Evolutionary conservation across 164 flowering plant genomes (phyloP).

Genomic region (Aristolochia californica): DNA sequence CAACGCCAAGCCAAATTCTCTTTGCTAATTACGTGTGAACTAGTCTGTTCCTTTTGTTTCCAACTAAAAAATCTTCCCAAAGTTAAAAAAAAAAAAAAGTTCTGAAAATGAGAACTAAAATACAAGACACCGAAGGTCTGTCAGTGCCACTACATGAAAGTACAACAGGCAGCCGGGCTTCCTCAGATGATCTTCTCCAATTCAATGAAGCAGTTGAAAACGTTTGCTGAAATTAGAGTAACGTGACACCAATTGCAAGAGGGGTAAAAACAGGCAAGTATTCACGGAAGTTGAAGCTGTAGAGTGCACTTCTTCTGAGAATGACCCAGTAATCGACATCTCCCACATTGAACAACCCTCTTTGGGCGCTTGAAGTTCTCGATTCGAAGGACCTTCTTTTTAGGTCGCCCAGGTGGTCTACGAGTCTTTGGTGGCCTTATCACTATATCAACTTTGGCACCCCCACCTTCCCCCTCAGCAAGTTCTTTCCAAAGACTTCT

Average conservation of each 20-base stretch:
- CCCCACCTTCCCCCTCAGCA: slow-evolving; percentile 73
- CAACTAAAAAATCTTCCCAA: too few relatives aligned
- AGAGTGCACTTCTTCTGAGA: slow-evolving; percentile 73
- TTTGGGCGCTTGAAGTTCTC: slow-evolving; percentile 67
- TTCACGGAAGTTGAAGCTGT: slow-evolving; percentile 14
- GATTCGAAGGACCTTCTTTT: slow-evolving; percentile 71
- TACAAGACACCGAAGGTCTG: too few relatives aligned
- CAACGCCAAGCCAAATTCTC: too few relatives aligned
- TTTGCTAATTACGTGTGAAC: too few relatives aligned
- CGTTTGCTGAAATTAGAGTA: not conserved
- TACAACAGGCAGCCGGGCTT: too few relatives aligned
- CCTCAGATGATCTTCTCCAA: too few relatives aligned
- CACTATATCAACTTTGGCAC: slow-evolving; percentile 42
- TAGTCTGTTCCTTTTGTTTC: too few relatives aligned
- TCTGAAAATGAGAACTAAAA: too few relatives aligned
- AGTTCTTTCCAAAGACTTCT: slow-evolving; percentile 56
- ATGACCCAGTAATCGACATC: slow-evolving; percentile 90
- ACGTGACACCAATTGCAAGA: not conserved
- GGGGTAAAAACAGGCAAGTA: too few relatives aligned
- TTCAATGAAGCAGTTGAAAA: too few relatives aligned
- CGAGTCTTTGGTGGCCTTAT: slow-evolving; percentile 90
- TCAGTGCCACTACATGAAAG: too few relatives aligned
- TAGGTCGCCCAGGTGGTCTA: slow-evolving; percentile 93
- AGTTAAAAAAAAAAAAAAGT: too few relatives aligned
- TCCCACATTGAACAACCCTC: slow-evolving; percentile 86